Conservation (phyloP, 208 protist species). For the Leptomonas pyrrhocoris region DNA sequence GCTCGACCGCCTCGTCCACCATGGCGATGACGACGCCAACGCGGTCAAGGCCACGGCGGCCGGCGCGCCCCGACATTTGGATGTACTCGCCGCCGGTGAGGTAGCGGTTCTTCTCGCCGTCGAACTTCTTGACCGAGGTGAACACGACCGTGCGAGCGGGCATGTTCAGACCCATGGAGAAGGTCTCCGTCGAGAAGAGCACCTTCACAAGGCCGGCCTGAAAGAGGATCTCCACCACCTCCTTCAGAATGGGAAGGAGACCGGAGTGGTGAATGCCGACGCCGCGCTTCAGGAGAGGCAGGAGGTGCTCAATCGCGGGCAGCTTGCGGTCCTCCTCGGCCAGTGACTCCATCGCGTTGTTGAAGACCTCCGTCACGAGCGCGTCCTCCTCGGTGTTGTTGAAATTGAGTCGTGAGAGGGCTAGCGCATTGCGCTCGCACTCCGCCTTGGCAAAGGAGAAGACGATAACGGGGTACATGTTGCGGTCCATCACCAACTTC, state of each 20-base stretch:
- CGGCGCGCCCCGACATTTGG: constrained; percentile 99
- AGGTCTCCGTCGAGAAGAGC: constrained; percentile 99
- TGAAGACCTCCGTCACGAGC: constrained; percentile 94
- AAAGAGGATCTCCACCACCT: constrained; percentile 99
- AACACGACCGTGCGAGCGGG: constrained; percentile 99
- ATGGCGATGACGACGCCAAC: constrained; percentile 99
- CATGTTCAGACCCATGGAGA: constrained; percentile 99
- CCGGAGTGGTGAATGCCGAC: constrained; percentile 99
- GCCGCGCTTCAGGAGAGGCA: constrained; percentile 97
- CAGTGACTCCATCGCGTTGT: constrained; percentile 96
- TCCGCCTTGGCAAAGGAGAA: constrained; percentile 99
- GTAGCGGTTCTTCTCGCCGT: constrained; percentile 96
- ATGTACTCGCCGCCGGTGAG: constrained; percentile 99
- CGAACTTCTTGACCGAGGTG: constrained; percentile 98
- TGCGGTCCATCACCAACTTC: constrained; percentile 96
- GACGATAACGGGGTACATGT: constrained; percentile 98
- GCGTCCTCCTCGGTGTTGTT: constrained; percentile 94
- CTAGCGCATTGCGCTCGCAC: constrained; percentile 96
- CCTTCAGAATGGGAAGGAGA: constrained; percentile 99
- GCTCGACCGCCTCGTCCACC: constrained; percentile 97
- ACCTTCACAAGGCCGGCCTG: constrained; percentile 98
- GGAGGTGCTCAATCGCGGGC: constrained; percentile 93
- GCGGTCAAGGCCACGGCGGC: constrained; percentile 98
- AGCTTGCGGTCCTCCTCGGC: constrained; percentile 93
- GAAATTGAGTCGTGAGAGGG: constrained; percentile 95